Evolutionary conservation across 1,139 yeast genomes (phyloP), one percentile per base, ranked within the genome.

Genomic region (Pichia sp.): DNA sequence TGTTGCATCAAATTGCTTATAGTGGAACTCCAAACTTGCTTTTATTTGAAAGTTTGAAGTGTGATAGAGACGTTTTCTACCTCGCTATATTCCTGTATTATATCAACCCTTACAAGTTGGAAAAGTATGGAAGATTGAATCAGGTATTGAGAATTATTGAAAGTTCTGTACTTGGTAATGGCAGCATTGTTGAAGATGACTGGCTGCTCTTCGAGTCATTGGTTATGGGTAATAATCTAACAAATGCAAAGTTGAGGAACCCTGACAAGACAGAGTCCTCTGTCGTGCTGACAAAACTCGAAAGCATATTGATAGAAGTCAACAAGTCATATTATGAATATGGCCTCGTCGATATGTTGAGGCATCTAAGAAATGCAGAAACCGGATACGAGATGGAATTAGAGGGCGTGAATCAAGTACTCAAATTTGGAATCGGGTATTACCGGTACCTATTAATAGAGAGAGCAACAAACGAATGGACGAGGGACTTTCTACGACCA

Each of bases 351-450:
- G 33, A 29, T n/a, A 34, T 38, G 38, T 22, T 38, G 8, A 21
- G 38, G 16, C 13, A 9, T 15, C 20, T 38, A 14, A 34, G 35
- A 13, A 38, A 38, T 29, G 38, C 38, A 13, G 38, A 38, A 29
- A 30, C 31, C 2, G 41, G 41, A n/a, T 38, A 20, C 21, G 41
- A 37, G 29, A 13, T 30, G 6, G 15, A 20, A n/a, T n/a, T n/a
- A n/a, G n/a, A n/a, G n/a, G n/a, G n/a, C n/a, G n/a, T n/a, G n/a
- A n/a, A n/a, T n/a, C 27, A 18, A 11, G 6, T 33, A 2, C 12
- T 35, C 4, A 33, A 23, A 24, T 35, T 27, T 13, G 23, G 29
- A 19, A 31, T 39, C 3, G 28, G 27, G 6, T 34, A 30, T 26
- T 35, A 30, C 17, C 23, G 39, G 19, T 39, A 18, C 22, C 17